These are phyloP conservation scores for Xylariaceae sp. DNA, from an alignment of 2,329 filamentous ascomycete species.

Conservation along the genomic window DNA sequence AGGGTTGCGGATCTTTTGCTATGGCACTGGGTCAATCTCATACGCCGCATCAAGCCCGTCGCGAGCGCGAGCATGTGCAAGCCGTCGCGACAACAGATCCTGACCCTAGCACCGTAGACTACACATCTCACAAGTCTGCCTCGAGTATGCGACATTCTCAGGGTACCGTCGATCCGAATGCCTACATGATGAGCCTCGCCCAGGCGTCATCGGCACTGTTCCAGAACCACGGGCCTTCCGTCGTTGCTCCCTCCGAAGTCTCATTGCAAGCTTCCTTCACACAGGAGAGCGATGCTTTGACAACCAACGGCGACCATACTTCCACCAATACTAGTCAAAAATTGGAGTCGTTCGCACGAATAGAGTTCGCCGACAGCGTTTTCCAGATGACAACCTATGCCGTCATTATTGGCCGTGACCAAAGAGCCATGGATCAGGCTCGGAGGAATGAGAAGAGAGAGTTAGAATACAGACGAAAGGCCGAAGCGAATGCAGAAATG, in stretches of 20 bases:
- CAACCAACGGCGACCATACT: conserved; percentile 38
- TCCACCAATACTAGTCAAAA: conserved; percentile 43
- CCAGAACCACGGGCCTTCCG: conserved; percentile 31
- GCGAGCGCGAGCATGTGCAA: conserved; percentile 28
- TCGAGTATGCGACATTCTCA: conserved; percentile 29
- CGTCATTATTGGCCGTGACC: conserved; percentile 73
- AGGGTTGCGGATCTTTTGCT: conserved; percentile 15
- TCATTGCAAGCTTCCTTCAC: conserved; percentile 37
- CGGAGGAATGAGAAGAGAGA: conserved; percentile 53
- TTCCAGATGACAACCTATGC: conserved; percentile 79
- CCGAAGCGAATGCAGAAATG: conserved; percentile 49
- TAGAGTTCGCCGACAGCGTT: conserved; percentile 74
- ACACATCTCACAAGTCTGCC: conserved; percentile 25
- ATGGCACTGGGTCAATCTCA: conserved; percentile 12
- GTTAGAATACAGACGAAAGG: conserved; percentile 47
- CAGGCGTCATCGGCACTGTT: conserved; percentile 29
- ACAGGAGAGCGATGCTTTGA: conserved; percentile 36
- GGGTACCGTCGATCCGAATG: conserved; percentile 37
- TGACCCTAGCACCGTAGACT: conserved; percentile 30
- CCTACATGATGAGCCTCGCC: conserved; percentile 36
- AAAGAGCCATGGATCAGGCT: conserved; percentile 59
- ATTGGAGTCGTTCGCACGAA: conserved; percentile 59
- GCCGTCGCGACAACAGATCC: conserved; percentile 40
- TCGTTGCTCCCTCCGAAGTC: conserved; percentile 39
- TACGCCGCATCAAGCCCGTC: conserved; percentile 15